Base-by-base conservation (phyloP, 2,329 filamentous ascomycete genomes). In the Trichoderma sp. region DNA sequence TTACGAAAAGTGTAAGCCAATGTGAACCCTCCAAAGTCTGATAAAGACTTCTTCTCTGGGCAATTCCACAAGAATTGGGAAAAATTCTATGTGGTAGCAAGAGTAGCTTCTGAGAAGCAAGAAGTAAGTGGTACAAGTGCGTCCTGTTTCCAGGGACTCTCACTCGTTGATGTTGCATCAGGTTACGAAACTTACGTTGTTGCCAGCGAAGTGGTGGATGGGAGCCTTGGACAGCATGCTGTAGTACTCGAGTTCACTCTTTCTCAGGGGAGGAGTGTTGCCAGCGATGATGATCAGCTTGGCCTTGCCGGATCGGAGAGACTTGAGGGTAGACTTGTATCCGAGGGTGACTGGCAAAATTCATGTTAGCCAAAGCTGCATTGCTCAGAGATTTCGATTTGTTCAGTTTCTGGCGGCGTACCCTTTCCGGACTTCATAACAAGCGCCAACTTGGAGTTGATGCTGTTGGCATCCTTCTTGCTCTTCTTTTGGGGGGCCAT, bases 251-350 rank as follows among this genome's bases (percentile, higher is more conserved):
- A 97, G 90, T 88, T 98, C 95, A 79, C 89, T 93, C 91, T 98
- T 99, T 84, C 95, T 91, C 79, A 99, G 92, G 83, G 96, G 96
- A 81, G 95, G 94, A 76, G 94, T 97, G 89, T 99, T 98, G 85
- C 92, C 94, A 77, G 81, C 80, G 71, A 97, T 96, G 85, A 97
- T 94, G 83, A 98, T 93, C 76, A 97, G 90, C 92, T 98, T 98
- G 83, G 96, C 96, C 91, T 97, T 98, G 84, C 95, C 94, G 77
- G 90, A 92, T 80, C 95, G 92, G 77, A 98, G 92, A 77, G 87
- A 87, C 92, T 98, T 97, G 81, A 96, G 88, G 68, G 78, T 78
- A 58, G 80, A 79, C 78, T 81, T 81, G 77, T 81, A 81, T 57
- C 80, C 80, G 70, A 81, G 78, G 73, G 79, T 81, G 77, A 81